Base-by-base conservation (phyloP, 164 flowering plant species). In the Stephania cephalantha region DNA sequence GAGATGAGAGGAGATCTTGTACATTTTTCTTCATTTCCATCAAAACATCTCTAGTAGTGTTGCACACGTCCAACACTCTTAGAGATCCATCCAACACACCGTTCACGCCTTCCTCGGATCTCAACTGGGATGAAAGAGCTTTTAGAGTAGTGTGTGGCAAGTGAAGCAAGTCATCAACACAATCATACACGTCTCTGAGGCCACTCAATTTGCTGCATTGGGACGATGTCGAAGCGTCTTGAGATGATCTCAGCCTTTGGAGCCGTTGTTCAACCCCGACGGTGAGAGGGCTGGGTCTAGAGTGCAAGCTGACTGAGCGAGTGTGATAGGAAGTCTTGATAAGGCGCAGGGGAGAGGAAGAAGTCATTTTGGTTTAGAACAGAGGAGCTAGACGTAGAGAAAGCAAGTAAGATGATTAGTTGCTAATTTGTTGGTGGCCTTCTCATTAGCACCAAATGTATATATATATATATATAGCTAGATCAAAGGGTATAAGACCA, bases 301-400 rank as follows among this genome's bases (percentile, higher is more conserved):
- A 63, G 46, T 80, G 82, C 66, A 77, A 29, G 68, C 78, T 79
- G 61, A 75, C 58, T n/a, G 84, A 79, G 67, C 78, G 58, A 30
- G 55, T 72, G 65, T 75, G 74, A 29, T 9, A 29, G 55, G 73
- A 9, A 70, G 35, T 46, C 74, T 67, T 78, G 25, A n/a, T 8
- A 69, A 4, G 65, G 8, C 11, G 55, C 55, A 30, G 12, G 10
- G 44, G 18, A 11, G 68, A 29, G 20, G 68, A 6, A 72, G 44
- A 35, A 35, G 42, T 71, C 76, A 53, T 75, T 65, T 25, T 35
- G 42, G 42, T 35, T 50, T 29, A 4, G 7, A 25, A 35, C 1
- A 35, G 18, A 11, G 42, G 42, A 13, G 25, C 25, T 25, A 25
- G 48, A 65, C 3, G 42, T 46, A n/a, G 11, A 25, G 42, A 65